Conservation (phyloP, 192 early-diverging fungal species). For the Backusella macrospora region DNA sequence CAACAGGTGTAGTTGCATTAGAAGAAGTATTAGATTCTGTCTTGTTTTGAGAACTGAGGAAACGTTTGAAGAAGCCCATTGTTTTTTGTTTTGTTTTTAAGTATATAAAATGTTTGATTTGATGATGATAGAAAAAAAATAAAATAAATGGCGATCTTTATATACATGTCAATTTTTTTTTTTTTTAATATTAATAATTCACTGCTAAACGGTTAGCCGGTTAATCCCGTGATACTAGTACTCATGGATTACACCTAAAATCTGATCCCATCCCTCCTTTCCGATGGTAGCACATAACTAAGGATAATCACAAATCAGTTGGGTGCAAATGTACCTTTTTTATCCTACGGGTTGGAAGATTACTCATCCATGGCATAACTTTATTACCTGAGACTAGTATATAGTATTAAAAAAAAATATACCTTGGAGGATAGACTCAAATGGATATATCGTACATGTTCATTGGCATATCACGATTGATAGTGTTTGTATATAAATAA, state of each 20-base stretch:
- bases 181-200: too few relatives aligned
- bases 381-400: too few relatives aligned
- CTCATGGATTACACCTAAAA: not conserved
- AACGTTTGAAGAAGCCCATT: conserved; percentile 19
- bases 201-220: not conserved
- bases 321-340: not conserved
- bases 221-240: not conserved
- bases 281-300: not conserved
- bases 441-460: too few relatives aligned
- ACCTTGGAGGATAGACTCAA: too few relatives aligned
- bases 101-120: not conserved
- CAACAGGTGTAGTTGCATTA: not conserved
- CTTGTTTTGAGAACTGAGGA: not conserved
- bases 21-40: not conserved
- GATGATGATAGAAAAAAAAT: not conserved
- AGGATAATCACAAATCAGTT: not conserved
- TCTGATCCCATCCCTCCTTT: not conserved
- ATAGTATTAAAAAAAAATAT: too few relatives aligned
- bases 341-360: not conserved
- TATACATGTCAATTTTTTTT: not conserved
- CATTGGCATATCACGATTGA: too few relatives aligned
- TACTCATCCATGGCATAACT: too few relatives aligned
- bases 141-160: not conserved
- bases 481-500: too few relatives aligned
- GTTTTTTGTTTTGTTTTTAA: not conserved